Evolutionary conservation across 371 early-diverging fungal genomes (phyloP), one percentile per base, ranked within the genome.

Genomic region (Sporodiniella umbellata): DNA sequence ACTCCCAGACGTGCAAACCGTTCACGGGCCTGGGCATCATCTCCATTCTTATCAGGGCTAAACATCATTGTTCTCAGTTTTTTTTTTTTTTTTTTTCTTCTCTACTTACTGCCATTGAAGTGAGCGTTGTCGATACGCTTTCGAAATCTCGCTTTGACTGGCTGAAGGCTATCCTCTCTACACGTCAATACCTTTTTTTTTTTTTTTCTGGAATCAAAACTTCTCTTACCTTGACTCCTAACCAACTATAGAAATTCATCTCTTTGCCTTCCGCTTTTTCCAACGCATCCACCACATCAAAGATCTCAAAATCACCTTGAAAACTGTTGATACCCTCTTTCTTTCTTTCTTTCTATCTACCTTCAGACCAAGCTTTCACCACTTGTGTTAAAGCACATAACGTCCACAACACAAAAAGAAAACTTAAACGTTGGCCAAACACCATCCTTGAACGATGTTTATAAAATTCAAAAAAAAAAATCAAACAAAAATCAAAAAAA

Each of bases 81-180:
- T n/a, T n/a, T n/a, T n/a, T n/a, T n/a, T n/a, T n/a, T n/a, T n/a
- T n/a, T n/a, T n/a, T n/a, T n/a, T n/a, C n/a, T n/a, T n/a, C n/a
- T n/a, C n/a, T n/a, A 45, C 83, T 70, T 82, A 86, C 86, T 99
- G 99, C 65, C 91, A 92, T 54, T 88, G 87, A 28, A 90, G 78
- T 4, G 98, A 96, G 28, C 93, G 75, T 70, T 91, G 93, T 49
- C 94, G 83, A 79, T 88, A 97, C 14, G 97, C 88, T 48, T 75
- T 80, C 60, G 81, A 85, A 62, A 97, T 90, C 15, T 94, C 89
- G 17, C 69, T 52, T 35, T 85, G 84, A 11, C 80, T 66, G 21
- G 95, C 92, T 30, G 71, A 67, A 39, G 89, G 83, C 30, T 75
- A 56, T 25, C 21, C 7, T 31, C 31, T 21, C 10, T 18, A 23